phyloP scores from a whole-genome alignment of 441 rosid genomes.

The Croton setiger region DNA sequence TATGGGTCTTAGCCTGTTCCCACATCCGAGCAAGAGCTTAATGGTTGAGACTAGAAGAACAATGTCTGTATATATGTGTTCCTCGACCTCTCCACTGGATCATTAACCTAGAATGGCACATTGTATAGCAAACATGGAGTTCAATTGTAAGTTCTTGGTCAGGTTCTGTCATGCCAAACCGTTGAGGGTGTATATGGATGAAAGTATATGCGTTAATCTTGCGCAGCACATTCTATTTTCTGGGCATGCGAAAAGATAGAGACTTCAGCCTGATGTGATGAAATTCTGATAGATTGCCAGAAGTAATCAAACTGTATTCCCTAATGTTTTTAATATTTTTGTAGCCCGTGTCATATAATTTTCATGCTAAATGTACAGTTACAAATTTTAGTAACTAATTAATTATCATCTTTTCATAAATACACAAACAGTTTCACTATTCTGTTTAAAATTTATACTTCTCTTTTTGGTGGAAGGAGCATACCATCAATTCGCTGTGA shows the following conservation, averaged over 20 bases:
- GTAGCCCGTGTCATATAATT: not conserved
- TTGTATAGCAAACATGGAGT: conserved; percentile 15
- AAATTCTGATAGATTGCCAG: not conserved
- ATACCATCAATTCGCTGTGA: too few species aligned
- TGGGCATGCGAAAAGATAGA: not conserved
- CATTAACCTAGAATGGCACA: not conserved
- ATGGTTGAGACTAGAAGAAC: not conserved
- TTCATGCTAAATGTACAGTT: not conserved
- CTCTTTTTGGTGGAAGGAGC: too few species aligned
- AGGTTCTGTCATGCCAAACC: conserved; percentile 2
- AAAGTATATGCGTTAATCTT: conserved; percentile 2
- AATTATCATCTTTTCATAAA: too few species aligned
- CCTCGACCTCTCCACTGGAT: not conserved
- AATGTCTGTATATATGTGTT: conserved; percentile 17
- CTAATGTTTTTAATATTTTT: not conserved
- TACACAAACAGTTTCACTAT: too few species aligned
- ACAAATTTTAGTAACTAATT: too few species aligned
- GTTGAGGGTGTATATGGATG: not conserved
- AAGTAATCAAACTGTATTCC: not conserved
- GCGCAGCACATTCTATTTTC: not conserved
- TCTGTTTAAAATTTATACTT: too few species aligned
- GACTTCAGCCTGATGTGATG: not conserved
- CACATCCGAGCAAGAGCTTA: conserved; percentile 2
- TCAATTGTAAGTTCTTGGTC: not conserved
- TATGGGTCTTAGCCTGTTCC: conserved; percentile 4